Evolutionary conservation across 306 rosid species (phyloP), one percentile per base, ranked within the genome.

Genomic region (Herpetospermum pedunculosum): DNA sequence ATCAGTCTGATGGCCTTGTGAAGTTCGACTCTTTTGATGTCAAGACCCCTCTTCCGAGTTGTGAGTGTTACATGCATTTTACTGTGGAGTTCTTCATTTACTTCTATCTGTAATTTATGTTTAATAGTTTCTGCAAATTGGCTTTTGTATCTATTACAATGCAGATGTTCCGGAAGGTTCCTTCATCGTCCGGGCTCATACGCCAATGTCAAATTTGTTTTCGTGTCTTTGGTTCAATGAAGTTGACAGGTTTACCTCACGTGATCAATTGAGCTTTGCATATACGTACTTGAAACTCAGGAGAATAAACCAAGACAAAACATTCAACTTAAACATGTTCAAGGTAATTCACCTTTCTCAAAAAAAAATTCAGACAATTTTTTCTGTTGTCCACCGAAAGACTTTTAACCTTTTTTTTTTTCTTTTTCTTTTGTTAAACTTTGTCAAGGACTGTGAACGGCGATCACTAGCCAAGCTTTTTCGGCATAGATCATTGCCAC

Each of bases 141-240:
- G 59, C 68, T 58, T 67, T 14, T 29, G 50, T 74, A 38, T 55
- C 46, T 40, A 60, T 71, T 53, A 41, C 73, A 44, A 40, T 77
- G 83, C 88, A 92, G 98, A 84, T 87, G 98, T 92, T 85, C 98
- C 98, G 3, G 98, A 92, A 82, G 98, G 97, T 82, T 92, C 98
- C 76, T 88, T 92, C 16, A 92, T 92, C 52, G 82, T 92, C 77
- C 90, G 98, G 76, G 97, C 98, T 16, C 98, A 92, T 81, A 88
- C 98, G 26, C 96, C 98, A 29, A 82, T 88, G 88, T 90, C 98
- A 53, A 92, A 92, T 83, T 83, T 92, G 57, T 92, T 92, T 86
- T 88, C 98, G 18, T 92, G 98, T 82, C 97, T 92, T 78, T 92
- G 98, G 98, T 92, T 90, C 81, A 92, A 92, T 52, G 98, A 92